Evolutionary conservation across 192 early-diverging fungal species (phyloP), one percentile per base, ranked within the genome.

Genomic region (Coemansia sp.): DNA sequence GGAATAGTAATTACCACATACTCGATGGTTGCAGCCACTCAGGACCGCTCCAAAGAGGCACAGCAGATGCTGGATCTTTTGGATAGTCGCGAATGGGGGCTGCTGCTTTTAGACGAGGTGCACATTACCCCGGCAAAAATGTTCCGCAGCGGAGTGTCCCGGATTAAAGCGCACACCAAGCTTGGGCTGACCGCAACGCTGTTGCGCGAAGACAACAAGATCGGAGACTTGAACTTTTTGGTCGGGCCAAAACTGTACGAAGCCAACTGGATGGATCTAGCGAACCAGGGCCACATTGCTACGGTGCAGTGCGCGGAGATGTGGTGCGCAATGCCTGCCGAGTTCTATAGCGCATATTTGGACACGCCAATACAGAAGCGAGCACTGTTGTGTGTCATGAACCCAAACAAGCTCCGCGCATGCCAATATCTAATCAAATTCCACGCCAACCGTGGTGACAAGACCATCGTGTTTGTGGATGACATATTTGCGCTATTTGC

Each of bases 261-360:
- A 70, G 97, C 97, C 14, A 99, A 99, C 64, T 99, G 97, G 97
- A 90, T 97, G 91, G 97, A 99, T 69, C 67, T 99, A 44, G 91
- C 94, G 6, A 87, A 83, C 22, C 84, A 89, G 67, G 97, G 97
- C 22, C 92, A 94, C 64, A 99, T 99, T 83, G 97, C 97, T 4
- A 93, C 91, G 38, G 96, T 98, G 29, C 89, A 93, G 82, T 98
- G 95, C 73, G 91, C 94, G 3, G 97, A 99, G 75, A 92, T 99
- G n/a, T 96, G 97, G 95, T 99, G 97, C 68, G 80, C 83, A 11
- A 98, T 99, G 95, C 92, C 94, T 0, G 83, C 89, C 2, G 92
- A 94, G 50, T 99, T 99, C 60, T 99, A 94, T 74, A 73, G 85
- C 40, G 93, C 94, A 62, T 99, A 99, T 54, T 77, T 97, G 11